phyloP scores from a whole-genome alignment of 31 red algal genomes.

The Asparagopsis taxiformis region DNA sequence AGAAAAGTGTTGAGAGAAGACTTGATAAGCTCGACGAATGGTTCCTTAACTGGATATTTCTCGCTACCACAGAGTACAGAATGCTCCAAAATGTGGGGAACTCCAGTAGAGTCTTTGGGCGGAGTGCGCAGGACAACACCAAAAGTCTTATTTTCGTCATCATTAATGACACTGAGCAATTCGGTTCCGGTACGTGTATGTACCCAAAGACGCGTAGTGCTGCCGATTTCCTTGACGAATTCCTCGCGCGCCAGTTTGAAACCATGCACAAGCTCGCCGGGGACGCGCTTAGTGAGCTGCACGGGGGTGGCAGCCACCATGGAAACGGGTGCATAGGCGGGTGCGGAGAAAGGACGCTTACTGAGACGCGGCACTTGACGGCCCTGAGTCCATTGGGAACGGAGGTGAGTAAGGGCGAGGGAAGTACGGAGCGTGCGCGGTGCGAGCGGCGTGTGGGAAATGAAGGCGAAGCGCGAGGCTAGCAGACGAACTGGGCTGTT shows the following conservation, averaged over 20 bases:
- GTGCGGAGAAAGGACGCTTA: no score
- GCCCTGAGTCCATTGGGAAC: not conserved
- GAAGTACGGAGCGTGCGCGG: not conserved
- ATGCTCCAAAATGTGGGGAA: constrained; percentile 95
- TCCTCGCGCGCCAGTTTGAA: constrained; percentile 81
- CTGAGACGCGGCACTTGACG: not conserved
- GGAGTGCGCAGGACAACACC: constrained; percentile 96
- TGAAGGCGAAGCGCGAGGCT: not conserved
- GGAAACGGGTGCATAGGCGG: not conserved
- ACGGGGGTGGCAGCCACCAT: constrained; percentile 47
- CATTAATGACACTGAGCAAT: constrained; percentile 82
- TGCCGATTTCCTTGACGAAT: constrained; percentile 77
- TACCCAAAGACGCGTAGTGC: constrained; percentile 71
- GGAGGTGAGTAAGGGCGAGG: not conserved
- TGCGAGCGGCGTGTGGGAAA: not conserved
- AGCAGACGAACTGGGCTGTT: not conserved
- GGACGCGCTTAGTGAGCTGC: constrained; percentile 19
- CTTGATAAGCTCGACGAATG: constrained; percentile 98
- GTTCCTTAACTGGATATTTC: constrained; percentile 99
- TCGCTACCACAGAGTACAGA: constrained; percentile 94
- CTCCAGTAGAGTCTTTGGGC: constrained; percentile 86
- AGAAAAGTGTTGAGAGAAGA: constrained; percentile 95
- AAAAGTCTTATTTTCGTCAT: constrained; percentile 99
- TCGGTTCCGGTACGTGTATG: constrained; percentile 83
- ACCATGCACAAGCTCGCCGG: constrained; percentile 72